Percentiles rank a stretch among this genome's conserved stretches.
phyloP scores from a whole-genome alignment of 208 protist species.

The Endotrypanum monterogeii region DNA sequence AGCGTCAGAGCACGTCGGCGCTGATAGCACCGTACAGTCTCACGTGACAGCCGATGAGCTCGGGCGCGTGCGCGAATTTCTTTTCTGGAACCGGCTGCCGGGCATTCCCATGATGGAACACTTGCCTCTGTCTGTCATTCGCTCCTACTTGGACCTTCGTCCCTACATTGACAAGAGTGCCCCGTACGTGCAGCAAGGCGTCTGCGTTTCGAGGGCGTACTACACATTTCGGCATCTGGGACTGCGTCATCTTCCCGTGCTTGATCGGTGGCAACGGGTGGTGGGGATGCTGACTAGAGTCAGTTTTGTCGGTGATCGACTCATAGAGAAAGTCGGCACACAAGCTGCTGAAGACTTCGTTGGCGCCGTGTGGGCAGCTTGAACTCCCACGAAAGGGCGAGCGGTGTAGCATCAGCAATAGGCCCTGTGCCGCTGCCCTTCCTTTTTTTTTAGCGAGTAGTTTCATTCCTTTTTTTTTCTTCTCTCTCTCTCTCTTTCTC shows the following conservation, averaged over 20 bases:
- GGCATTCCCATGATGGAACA: constrained; percentile 36
- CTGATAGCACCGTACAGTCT: background rate
- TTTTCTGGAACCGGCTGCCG: constrained; percentile 60
- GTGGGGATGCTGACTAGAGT: constrained; percentile 83
- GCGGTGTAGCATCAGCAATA: background rate
- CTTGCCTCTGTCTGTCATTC: constrained; percentile 25
- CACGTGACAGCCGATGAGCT: constrained; percentile 50
- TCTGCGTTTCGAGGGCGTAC: constrained; percentile 71
- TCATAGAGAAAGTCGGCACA: constrained; percentile 48
- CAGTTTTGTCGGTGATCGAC: constrained; percentile 64
- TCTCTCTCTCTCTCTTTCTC: too few relatives aligned
- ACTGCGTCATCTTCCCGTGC: constrained; percentile 80
- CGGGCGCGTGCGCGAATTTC: constrained; percentile 44
- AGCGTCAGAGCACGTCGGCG: background rate
- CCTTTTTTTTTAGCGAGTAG: too few relatives aligned
- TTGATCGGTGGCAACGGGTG: constrained; percentile 57
- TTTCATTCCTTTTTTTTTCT: too few relatives aligned
- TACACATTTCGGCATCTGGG: constrained; percentile 75
- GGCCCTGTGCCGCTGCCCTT: too few relatives aligned
- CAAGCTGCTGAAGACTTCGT: background rate
- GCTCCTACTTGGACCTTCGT: constrained; percentile 42
- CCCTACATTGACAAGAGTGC: constrained; percentile 70
- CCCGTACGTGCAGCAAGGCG: constrained; percentile 57
- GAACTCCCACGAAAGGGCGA: background rate
- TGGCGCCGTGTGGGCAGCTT: background rate